Evolutionary conservation across 768 basidiomycete species (phyloP).

Genomic region (Tephrocybe sp.): DNA sequence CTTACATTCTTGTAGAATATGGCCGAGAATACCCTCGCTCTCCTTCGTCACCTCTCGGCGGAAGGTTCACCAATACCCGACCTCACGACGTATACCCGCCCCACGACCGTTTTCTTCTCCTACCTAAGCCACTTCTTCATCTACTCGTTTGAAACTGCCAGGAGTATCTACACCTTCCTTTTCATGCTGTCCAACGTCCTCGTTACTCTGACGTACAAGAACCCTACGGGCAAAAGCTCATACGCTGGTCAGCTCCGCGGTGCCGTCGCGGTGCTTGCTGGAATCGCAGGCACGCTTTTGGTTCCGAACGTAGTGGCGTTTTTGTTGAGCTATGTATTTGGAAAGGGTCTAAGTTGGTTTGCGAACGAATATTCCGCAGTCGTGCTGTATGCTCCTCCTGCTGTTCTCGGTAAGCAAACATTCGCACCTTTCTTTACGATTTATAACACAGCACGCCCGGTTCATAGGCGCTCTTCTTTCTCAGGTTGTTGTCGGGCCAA

Average conservation of each 20-base stretch:
- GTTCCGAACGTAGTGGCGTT: conserved; percentile 71
- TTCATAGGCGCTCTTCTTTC: conserved; percentile 56
- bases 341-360: conserved; percentile 86
- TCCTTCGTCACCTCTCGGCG: conserved; percentile 73
- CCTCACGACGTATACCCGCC: conserved; percentile 50
- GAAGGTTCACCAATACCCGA: conserved; percentile 65
- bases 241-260: conserved; percentile 42
- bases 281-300: conserved; percentile 55
- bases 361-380: conserved; percentile 62
- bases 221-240: conserved; percentile 30
- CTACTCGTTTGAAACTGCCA: conserved; percentile 74
- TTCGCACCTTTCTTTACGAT: background rate
- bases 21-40: conserved; percentile 82
- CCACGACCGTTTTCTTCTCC: conserved; percentile 76
- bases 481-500: conserved; percentile 53
- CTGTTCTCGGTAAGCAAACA: conserved; percentile 56
- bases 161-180: conserved; percentile 54
- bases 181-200: conserved; percentile 45
- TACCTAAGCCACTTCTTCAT: conserved; percentile 65
- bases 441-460: background rate
- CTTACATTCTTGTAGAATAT: conserved; percentile 64
- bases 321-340: conserved; percentile 58
- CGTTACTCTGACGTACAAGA: conserved; percentile 32
- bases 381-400: conserved; percentile 71
- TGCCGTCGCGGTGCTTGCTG: conserved; percentile 44